Percentiles rank a stretch among this genome's conserved stretches.
These are phyloP conservation scores for Claviceps cyperi DNA, from an alignment of 2,329 filamentous ascomycete genomes.

Conservation along the genomic window DNA sequence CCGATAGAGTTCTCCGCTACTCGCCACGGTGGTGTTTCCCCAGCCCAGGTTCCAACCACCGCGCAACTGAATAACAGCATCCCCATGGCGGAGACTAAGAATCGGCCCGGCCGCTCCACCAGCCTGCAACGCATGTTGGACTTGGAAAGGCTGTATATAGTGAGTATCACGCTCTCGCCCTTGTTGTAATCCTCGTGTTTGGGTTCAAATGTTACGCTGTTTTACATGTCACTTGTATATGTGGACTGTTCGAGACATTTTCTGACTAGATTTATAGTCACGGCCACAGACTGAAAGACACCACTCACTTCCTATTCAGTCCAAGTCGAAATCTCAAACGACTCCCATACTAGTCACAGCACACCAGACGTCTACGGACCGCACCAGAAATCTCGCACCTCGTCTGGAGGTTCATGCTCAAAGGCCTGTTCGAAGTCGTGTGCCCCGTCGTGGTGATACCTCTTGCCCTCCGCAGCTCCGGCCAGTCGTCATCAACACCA, in stretches of 20 bases:
- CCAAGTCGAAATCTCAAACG: constrained; percentile 2
- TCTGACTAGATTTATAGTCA: background rate
- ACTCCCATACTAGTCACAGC: background rate
- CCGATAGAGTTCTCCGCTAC: too few species aligned
- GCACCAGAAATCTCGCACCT: constrained; percentile 7
- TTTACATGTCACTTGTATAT: background rate
- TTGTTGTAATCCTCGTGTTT: background rate
- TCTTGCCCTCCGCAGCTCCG: constrained; percentile 5
- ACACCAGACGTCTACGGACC: background rate
- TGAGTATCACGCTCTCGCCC: constrained; percentile 19
- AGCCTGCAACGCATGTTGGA: constrained; percentile 46
- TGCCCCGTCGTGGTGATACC: constrained; percentile 1
- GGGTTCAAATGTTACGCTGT: background rate
- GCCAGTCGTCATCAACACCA: constrained; percentile 9
- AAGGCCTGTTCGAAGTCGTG: constrained; percentile 2
- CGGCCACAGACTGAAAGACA: constrained; percentile 10
- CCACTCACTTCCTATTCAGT: constrained; percentile 3
- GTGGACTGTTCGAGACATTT: background rate
- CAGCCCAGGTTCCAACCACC: constrained; percentile 1
- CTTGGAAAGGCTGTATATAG: constrained; percentile 43
- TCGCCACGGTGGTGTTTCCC: background rate
- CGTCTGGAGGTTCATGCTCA: constrained; percentile 4
- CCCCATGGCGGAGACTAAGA: constrained; percentile 7
- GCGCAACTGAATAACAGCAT: background rate
- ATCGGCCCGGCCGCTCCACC: constrained; percentile 21